A percentile compares a stretch with the other conserved stretches of the same genome.
phyloP scores from a whole-genome alignment of 2,329 filamentous ascomycete species.

The Ploettnerulaceae sp. region DNA sequence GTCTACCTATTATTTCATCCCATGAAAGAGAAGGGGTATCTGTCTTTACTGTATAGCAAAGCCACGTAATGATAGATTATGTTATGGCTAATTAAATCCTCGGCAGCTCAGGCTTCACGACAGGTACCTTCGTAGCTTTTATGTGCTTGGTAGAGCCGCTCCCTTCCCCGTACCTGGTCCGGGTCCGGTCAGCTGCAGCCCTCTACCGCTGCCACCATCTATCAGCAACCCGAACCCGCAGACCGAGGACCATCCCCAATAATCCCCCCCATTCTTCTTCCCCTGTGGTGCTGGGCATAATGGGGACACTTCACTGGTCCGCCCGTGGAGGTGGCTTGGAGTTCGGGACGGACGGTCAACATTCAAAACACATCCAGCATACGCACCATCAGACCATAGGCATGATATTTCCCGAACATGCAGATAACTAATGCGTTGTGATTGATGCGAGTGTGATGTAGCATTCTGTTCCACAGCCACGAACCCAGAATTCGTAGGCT shows the following conservation, averaged over 20 bases:
- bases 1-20: slow-evolving; percentile 4
- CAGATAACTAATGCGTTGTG: neutral
- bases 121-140: too few relatives aligned
- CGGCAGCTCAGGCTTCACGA: too few relatives aligned
- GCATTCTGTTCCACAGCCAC: slow-evolving; percentile 1
- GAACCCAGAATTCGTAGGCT: slow-evolving; percentile 4
- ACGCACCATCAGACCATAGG: slow-evolving; percentile 9
- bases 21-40: neutral
- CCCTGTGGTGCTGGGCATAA: too few relatives aligned
- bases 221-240: too few relatives aligned
- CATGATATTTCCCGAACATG: neutral
- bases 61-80: too few relatives aligned
- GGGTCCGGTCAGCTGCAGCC: too few relatives aligned
- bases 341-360: slow-evolving; percentile 8
- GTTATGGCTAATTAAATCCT: too few relatives aligned
- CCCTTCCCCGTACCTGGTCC: too few relatives aligned
- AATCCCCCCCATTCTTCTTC: neutral
- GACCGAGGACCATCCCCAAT: neutral
- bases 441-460: neutral
- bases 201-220: too few relatives aligned
- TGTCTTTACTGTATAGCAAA: too few relatives aligned
- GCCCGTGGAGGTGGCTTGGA: slow-evolving; percentile 14
- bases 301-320: neutral
- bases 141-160: too few relatives aligned
- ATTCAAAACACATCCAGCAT: slow-evolving; percentile 11